Conservation (phyloP, 2,329 filamentous ascomycete species). For the Paramyrothecium sp. region DNA sequence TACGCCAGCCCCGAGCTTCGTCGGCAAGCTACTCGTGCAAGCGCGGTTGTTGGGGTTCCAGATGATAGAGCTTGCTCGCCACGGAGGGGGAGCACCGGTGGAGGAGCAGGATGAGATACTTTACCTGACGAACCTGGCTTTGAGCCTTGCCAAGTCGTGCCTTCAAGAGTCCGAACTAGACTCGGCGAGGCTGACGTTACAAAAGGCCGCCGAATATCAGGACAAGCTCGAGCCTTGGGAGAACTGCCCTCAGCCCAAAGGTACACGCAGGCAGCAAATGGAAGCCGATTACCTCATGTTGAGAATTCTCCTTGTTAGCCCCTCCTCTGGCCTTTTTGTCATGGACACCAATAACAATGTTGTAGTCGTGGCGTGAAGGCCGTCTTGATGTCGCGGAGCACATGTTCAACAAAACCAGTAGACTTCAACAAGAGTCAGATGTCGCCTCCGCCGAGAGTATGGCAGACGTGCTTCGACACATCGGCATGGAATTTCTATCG, state of each 20-base stretch:
- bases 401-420: constrained; percentile 63
- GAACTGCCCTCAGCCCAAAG: too few relatives aligned
- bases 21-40: constrained; percentile 31
- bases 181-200: constrained; percentile 59
- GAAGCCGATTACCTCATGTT: constrained; percentile 64
- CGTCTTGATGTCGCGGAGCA: constrained; percentile 76
- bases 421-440: constrained; percentile 38
- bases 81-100: constrained; percentile 20
- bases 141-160: constrained; percentile 60
- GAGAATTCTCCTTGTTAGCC: constrained; percentile 63
- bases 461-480: constrained; percentile 67
- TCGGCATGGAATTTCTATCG: constrained; percentile 60
- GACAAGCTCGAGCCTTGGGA: constrained; percentile 14
- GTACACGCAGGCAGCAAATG: constrained; percentile 25
- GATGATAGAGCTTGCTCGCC: constrained; percentile 59
- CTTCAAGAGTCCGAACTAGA: constrained; percentile 53
- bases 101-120: constrained; percentile 37
- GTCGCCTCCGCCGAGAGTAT: constrained; percentile 56
- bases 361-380: constrained; percentile 71
- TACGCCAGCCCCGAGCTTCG: constrained; percentile 14
- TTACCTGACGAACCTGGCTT: constrained; percentile 63
- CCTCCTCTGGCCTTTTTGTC: constrained; percentile 6
- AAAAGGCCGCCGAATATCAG: constrained; percentile 60
- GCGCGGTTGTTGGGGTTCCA: constrained; percentile 61
- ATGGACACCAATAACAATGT: constrained; percentile 9